Base-by-base conservation (phyloP, 2,329 filamentous ascomycete genomes). In the Colletotrichum filicis region DNA sequence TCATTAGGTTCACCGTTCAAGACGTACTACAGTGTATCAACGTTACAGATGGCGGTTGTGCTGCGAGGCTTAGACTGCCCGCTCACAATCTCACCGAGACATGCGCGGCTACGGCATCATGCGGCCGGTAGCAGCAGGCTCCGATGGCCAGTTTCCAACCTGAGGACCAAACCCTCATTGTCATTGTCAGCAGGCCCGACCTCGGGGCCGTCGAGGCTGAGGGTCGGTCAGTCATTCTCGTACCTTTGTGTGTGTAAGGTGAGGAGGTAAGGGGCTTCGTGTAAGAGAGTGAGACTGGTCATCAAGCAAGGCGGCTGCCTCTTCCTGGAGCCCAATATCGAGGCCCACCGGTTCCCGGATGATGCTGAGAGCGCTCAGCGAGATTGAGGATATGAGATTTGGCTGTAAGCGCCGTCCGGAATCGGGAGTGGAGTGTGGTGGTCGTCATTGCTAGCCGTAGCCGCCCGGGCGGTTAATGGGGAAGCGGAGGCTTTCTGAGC, bases 401-500 rank as follows among this genome's bases (percentile, higher is more conserved):
- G 32, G 49, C 28, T 75, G 64, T 73, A 75, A 73, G 74, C 74
- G 74, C 74, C 68, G 63, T 68, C 57, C 37, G 68, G 28, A 62
- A 62, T 64, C 68, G 63, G 63, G 59, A 42, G 57, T 28, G 49
- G 30, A 56, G 26, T 35, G 6, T 14, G 22, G 12, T 1, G 11
- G 52, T 11, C 7, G 53, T 72, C 28, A 46, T 46, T 46, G 19
- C 19, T 63, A 37, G 46, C 46, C 61, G 46, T 74, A 69, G 68
- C 68, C 72, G 72, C 74, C 67, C 71, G 71, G 72, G 74, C 74
- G 74, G 72, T 75, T 74, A 75, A 32, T 32, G 30, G 35, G 56
- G 16, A 53, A 68, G 42, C 42, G 42, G 42, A 46, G 42, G 19
- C 42, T 46, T 46, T 46, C 53, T 49, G 52, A 59, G 30, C 62